A percentile compares a stretch with the other conserved stretches of the same genome.
phyloP scores from a whole-genome alignment of 2,329 filamentous ascomycete genomes.

The Fusarium goolgardi region DNA sequence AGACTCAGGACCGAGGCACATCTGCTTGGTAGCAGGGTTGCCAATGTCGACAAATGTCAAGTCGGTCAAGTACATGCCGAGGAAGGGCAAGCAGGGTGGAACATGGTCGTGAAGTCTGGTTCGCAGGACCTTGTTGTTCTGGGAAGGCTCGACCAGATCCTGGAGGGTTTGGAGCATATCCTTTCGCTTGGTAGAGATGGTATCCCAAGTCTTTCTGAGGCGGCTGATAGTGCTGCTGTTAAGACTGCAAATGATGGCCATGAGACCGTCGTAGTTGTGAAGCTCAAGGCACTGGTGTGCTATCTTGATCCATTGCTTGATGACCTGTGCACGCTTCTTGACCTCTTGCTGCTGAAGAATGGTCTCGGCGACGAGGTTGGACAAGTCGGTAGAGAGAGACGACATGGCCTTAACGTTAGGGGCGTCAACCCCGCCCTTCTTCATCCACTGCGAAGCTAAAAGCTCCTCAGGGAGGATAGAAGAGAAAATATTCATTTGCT shows the following conservation, averaged over 20 bases:
- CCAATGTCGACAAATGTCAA: constrained; percentile 96
- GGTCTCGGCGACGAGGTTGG: constrained; percentile 91
- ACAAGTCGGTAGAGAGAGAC: constrained; percentile 88
- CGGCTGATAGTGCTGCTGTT: constrained; percentile 92
- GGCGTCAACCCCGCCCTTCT: constrained; percentile 81
- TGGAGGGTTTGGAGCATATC: constrained; percentile 82
- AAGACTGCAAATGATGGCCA: constrained; percentile 95
- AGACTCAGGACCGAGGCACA: constrained; percentile 62
- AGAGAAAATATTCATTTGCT: constrained; percentile 91
- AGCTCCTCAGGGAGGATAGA: constrained; percentile 93
- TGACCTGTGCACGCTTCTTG: constrained; percentile 88
- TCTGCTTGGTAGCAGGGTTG: constrained; percentile 85
- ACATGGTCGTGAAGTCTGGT: constrained; percentile 85
- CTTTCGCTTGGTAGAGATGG: constrained; percentile 85
- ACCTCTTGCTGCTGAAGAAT: constrained; percentile 89
- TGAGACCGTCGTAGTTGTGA: constrained; percentile 95
- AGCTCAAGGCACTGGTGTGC: constrained; percentile 86
- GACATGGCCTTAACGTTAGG: constrained; percentile 96
- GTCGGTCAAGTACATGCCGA: constrained; percentile 96
- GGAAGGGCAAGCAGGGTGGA: constrained; percentile 92
- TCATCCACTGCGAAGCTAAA: constrained; percentile 92
- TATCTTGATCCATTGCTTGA: constrained; percentile 99
- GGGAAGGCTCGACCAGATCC: constrained; percentile 86
- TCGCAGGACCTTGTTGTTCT: constrained; percentile 90
- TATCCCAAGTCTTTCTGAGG: constrained; percentile 91